phyloP scores from a whole-genome alignment of 495 filamentous ascomycete species.

The Penicillium diatomitis region DNA sequence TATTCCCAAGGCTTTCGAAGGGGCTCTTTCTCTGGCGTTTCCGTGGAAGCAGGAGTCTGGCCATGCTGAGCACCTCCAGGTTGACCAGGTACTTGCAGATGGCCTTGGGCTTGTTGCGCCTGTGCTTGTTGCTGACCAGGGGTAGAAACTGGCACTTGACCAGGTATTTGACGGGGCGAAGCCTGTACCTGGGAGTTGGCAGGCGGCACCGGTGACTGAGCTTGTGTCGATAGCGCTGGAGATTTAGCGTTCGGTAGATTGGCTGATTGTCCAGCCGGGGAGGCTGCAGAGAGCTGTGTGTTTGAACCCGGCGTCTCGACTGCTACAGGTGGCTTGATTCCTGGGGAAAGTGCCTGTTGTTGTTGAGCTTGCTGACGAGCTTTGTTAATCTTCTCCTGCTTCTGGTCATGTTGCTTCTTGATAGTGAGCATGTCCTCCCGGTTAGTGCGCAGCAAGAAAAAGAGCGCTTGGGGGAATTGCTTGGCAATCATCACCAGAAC shows the following conservation, averaged over 20 bases:
- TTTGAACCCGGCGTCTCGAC: too few species aligned
- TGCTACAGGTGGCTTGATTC: constrained; percentile 38
- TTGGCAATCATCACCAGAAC: constrained; percentile 92
- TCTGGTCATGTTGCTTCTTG: constrained; percentile 77
- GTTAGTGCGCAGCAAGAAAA: constrained; percentile 87
- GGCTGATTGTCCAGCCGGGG: constrained; percentile 22
- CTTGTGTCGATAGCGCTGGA: constrained; percentile 20
- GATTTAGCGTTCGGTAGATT: constrained; percentile 27
- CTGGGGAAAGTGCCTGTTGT: constrained; percentile 36
- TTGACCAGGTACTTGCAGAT: constrained; percentile 35
- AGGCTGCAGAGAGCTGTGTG: constrained; percentile 1
- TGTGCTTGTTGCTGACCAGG: constrained; percentile 23
- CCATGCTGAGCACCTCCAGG: constrained; percentile 22
- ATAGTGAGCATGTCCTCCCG: constrained; percentile 90
- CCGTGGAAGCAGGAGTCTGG: constrained; percentile 14
- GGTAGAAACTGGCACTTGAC: constrained; percentile 16
- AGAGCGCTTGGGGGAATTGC: constrained; percentile 85
- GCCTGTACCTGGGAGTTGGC: constrained; percentile 17
- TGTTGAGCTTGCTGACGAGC: constrained; percentile 26
- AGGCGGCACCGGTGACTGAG: constrained; percentile 17
- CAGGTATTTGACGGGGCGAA: constrained; percentile 8
- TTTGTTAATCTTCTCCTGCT: constrained; percentile 53
- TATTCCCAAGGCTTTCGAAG: constrained; percentile 87
- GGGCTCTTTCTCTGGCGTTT: constrained; percentile 32
- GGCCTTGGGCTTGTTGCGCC: constrained; percentile 23